Percentiles rank a stretch among this genome's conserved stretches.
phyloP scores from a whole-genome alignment of 257 asterid species.

The Leonotis leonurus region DNA sequence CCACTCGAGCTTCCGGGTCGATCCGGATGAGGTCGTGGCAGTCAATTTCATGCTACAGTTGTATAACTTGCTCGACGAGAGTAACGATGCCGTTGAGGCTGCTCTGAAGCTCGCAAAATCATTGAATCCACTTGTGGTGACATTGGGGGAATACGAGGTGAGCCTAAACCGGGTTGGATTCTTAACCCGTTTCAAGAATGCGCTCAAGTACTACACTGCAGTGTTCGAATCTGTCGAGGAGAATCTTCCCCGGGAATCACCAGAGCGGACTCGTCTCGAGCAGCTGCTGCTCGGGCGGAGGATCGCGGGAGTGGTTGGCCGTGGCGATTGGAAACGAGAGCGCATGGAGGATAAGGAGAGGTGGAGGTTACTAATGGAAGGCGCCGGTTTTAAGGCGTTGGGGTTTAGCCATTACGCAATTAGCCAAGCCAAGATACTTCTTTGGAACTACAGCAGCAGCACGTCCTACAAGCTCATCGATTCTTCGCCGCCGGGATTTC shows the following conservation, averaged over 20 bases:
- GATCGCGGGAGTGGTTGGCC: slow-evolving; percentile 60
- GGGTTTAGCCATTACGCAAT: slow-evolving; percentile 74
- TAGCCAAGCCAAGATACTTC: slow-evolving; percentile 81
- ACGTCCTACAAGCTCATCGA: slow-evolving; percentile 51
- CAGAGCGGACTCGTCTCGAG: slow-evolving; percentile 67
- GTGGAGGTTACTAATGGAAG: slow-evolving; percentile 76
- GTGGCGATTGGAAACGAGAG: slow-evolving; percentile 41
- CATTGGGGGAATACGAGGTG: slow-evolving; percentile 80
- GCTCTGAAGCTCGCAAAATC: slow-evolving; percentile 73
- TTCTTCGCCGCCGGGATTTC: slow-evolving; percentile 69
- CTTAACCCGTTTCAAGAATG: slow-evolving; percentile 58
- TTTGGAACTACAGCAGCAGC: slow-evolving; percentile 79
- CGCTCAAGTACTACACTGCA: slow-evolving; percentile 64
- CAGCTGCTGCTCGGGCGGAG: slow-evolving; percentile 58
- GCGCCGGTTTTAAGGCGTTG: slow-evolving; percentile 64
- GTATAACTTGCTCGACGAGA: slow-evolving; percentile 61
- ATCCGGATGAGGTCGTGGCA: slow-evolving; percentile 57
- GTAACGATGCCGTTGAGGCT: slow-evolving; percentile 37
- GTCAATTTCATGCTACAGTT: slow-evolving; percentile 90
- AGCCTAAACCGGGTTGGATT: slow-evolving; percentile 61
- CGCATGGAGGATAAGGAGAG: slow-evolving; percentile 78
- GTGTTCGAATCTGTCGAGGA: slow-evolving; percentile 81
- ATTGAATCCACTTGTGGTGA: slow-evolving; percentile 67
- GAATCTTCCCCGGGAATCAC: slow-evolving; percentile 50
- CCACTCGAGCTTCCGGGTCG: slow-evolving; percentile 50